These are phyloP conservation scores for Pleurotus tuoliensis DNA, from an alignment of 768 basidiomycete species.

Conservation along the genomic window DNA sequence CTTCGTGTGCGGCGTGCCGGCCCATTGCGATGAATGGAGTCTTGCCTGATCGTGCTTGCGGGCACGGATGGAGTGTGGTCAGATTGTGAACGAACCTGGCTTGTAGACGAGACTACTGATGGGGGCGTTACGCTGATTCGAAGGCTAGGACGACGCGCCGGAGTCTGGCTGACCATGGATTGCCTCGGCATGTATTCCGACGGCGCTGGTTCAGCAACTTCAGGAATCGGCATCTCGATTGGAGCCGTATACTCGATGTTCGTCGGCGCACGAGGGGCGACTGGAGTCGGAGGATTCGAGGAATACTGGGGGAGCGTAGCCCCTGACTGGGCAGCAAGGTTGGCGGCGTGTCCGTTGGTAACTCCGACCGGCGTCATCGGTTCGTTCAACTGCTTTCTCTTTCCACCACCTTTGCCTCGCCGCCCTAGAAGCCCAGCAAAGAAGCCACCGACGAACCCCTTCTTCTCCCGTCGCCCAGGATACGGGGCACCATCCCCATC, in stretches of 20 bases:
- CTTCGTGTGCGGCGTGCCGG: background rate
- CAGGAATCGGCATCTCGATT: conserved; percentile 1
- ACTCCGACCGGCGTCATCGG: background rate
- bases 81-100: background rate
- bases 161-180: background rate
- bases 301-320: background rate
- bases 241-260: background rate
- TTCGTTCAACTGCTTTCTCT: background rate
- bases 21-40: no score
- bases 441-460: conserved; percentile 1
- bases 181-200: background rate
- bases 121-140: background rate
- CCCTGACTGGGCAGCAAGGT: background rate
- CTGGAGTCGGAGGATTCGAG: background rate
- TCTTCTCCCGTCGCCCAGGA: background rate
- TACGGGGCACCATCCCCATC: background rate
- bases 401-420: background rate
- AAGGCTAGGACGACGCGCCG: background rate
- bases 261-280: background rate
- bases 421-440: background rate
- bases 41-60: background rate
- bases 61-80: background rate
- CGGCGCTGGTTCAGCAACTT: background rate
- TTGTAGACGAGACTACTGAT: background rate
- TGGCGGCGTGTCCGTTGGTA: background rate